Evolutionary conservation across 75 land plant species (phyloP).

Genomic region (Pinus albicaulis): DNA sequence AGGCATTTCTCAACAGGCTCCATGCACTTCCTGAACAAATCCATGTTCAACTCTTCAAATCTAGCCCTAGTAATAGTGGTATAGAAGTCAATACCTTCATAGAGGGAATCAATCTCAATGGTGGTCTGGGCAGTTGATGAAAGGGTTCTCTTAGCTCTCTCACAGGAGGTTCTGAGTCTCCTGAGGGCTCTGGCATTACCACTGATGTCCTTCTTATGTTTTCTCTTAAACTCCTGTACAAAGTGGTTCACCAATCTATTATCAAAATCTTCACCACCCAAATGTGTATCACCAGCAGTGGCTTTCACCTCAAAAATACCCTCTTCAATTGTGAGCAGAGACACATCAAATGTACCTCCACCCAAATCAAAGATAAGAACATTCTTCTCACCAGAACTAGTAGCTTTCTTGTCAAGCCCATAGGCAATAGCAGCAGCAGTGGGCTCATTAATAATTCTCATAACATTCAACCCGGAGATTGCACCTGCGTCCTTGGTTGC

Average conservation of each 20-base stretch:
- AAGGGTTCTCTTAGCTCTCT: conserved; percentile 46
- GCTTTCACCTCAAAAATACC: conserved; percentile 81
- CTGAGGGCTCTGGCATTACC: conserved; percentile 37
- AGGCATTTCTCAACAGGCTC: conserved; percentile 53
- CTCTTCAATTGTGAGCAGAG: conserved; percentile 71
- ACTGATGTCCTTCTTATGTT: conserved; percentile 34
- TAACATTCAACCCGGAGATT: conserved; percentile 15
- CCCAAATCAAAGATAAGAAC: conserved; percentile 66
- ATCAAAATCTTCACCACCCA: conserved; percentile 29
- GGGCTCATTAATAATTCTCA: conserved; percentile 44
- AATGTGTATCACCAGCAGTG: conserved; percentile 70
- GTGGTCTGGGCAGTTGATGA: conserved; percentile 46
- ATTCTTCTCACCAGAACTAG: conserved; percentile 65
- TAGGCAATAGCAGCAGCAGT: conserved; percentile 84
- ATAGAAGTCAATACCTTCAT: conserved; percentile 35
- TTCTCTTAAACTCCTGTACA: conserved; percentile 28
- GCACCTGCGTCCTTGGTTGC: conserved; percentile 15
- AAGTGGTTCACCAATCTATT: conserved; percentile 25
- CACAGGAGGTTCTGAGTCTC: conserved; percentile 37
- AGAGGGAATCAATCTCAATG: conserved; percentile 42
- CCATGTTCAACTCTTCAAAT: conserved; percentile 50
- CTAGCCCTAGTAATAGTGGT: conserved; percentile 32
- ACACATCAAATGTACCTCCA: conserved; percentile 79
- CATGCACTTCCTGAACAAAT: conserved; percentile 54
- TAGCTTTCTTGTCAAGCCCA: conserved; percentile 77